Evolutionary conservation across 345 rosid species (phyloP), one percentile per base, ranked within the genome.

Genomic region (Gossypium mustelinum): DNA sequence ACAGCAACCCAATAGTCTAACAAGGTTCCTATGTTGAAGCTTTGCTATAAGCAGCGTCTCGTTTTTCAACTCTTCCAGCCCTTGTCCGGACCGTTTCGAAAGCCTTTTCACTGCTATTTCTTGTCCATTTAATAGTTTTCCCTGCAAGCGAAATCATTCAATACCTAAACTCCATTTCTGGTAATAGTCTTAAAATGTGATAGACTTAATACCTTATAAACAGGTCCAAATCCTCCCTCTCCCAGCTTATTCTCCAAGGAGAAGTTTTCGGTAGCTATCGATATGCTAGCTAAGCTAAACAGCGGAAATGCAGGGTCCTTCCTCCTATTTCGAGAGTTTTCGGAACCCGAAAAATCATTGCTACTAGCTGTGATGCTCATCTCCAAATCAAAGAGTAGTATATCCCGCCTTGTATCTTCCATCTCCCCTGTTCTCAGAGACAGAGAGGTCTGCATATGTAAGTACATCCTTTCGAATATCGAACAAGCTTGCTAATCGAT

Each of bases 21-120:
- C 83, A n/a, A 85, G 84, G 62, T 77, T 85, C 65, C 80, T 68
- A 60, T 82, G 86, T 75, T 85, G 86, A 11, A 82, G 84, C 25
- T 75, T 82, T 2, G 81, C 79, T 4, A 79, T 79, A 41, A 82
- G 74, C 43, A 77, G 9, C 0, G 29, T 81, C 77, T 81, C 86
- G 16, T 80, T 82, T 74, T 68, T 85, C 62, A 82, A 82, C 80
- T 85, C 84, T 14, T 79, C 69, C 3, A 77, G 48, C 16, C 84
- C 86, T 77, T 83, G 84, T 56, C 82, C 69, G 0, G 88, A 83
- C 71, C 34, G 48, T 16, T 25, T 79, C 0, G 81, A 77, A n/a
- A 82, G 77, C 60, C 83, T 85, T 75, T 85, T 85, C 9, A 81
- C 83, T 39, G 88, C 84, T 58, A 85, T 60, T 75, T 79, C 75